phyloP scores from a whole-genome alignment of 2,329 filamentous ascomycete genomes.

The Alternaria sp. region DNA sequence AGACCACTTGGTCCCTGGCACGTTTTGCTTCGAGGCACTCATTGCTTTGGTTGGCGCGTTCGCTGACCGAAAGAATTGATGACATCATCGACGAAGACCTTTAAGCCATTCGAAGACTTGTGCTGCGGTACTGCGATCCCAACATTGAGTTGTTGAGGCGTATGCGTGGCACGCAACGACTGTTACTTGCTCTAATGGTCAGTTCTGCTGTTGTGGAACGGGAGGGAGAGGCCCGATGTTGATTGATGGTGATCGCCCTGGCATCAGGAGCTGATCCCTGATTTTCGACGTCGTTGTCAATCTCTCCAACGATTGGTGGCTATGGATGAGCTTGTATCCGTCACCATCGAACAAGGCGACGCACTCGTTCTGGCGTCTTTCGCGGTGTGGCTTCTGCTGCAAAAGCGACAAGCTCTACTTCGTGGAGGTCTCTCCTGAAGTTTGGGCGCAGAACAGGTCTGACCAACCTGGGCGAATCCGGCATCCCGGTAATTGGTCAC shows the following conservation, averaged over 20 bases:
- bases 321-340: not conserved
- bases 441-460: constrained; percentile 25
- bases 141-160: not conserved
- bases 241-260: not conserved
- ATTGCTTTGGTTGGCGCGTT: constrained; percentile 10
- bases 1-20: constrained; percentile 46
- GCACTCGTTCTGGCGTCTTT: constrained; percentile 10
- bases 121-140: not conserved
- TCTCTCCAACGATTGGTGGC: constrained; percentile 4
- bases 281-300: not conserved
- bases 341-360: constrained; percentile 2
- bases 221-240: not conserved
- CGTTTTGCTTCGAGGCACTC: constrained; percentile 42
- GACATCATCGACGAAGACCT: not conserved
- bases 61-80: not conserved
- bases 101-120: not conserved
- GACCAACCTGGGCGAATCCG: constrained; percentile 21
- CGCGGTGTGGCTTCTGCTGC: constrained; percentile 5
- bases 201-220: not conserved
- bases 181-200: not conserved
- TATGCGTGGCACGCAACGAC: not conserved
- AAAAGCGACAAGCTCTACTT: constrained; percentile 5
- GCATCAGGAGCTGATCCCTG: not conserved
- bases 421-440: not conserved
- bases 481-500: constrained; percentile 10